Conservation (phyloP, 2,329 filamentous ascomycete species). For the Xylaria sp. region DNA sequence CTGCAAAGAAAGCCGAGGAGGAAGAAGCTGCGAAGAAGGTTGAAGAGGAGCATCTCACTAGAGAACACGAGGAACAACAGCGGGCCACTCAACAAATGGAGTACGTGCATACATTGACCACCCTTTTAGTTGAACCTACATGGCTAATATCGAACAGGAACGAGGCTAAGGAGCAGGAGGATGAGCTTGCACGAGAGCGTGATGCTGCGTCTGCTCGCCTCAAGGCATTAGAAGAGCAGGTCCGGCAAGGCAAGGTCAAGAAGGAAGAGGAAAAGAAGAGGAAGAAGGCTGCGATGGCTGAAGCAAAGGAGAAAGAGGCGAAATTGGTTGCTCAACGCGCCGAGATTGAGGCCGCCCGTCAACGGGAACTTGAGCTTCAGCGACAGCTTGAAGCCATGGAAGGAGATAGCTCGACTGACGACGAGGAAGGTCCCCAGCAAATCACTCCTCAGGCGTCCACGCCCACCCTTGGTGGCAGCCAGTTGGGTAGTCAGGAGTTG, state of each 20-base stretch:
- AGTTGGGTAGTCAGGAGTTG: slow-evolving; percentile 56
- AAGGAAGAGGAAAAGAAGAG: slow-evolving; percentile 95
- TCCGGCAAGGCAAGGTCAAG: slow-evolving; percentile 88
- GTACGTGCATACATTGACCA: slow-evolving; percentile 59
- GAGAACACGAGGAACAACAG: slow-evolving; percentile 77
- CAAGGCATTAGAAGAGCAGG: slow-evolving; percentile 89
- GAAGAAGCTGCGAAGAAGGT: slow-evolving; percentile 58
- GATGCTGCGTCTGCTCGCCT: slow-evolving; percentile 81
- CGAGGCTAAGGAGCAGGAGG: slow-evolving; percentile 73
- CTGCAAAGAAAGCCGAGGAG: slow-evolving; percentile 45
- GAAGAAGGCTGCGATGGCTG: slow-evolving; percentile 84
- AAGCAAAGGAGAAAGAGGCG: slow-evolving; percentile 85
- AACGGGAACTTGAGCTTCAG: slow-evolving; percentile 87
- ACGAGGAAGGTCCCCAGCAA: slow-evolving; percentile 77
- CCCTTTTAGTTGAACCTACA: not conserved
- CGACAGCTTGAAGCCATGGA: slow-evolving; percentile 79
- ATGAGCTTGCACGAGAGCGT: slow-evolving; percentile 78
- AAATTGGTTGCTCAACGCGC: slow-evolving; percentile 82
- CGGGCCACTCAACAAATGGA: slow-evolving; percentile 75
- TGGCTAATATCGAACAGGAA: slow-evolving; percentile 55
- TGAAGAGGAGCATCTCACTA: slow-evolving; percentile 67
- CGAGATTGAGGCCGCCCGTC: slow-evolving; percentile 88
- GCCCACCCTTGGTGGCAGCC: slow-evolving; percentile 55
- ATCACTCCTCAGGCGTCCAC: slow-evolving; percentile 65
- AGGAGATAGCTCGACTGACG: slow-evolving; percentile 75